A percentile compares a stretch with the other conserved stretches of the same genome.
phyloP scores from a whole-genome alignment of 176 grass and related monocot genomes.

The maize (Zea mays) region Zm-B73-REFERENCE-NAM-5.0 NC_050104.1:153728501-153729000 shows the following conservation, averaged over 20 bases:
- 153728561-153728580: conserved; percentile 89
- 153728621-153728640: conserved; percentile 75
- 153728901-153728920: neutral
- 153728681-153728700: neutral
- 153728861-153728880: neutral
- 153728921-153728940: conserved; percentile 25
- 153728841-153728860: neutral
- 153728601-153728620: conserved; percentile 73
- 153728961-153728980: conserved; percentile 6
- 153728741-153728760: conserved; percentile 11
- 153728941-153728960: neutral
- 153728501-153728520: conserved; percentile 78
- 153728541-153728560: conserved; percentile 51
- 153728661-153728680: neutral
- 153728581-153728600: conserved; percentile 81
- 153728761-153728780: neutral
- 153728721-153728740: neutral
- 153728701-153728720: neutral
- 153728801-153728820: conserved; percentile 8
- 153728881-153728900: neutral
- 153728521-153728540: conserved; percentile 74
- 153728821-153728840: neutral
- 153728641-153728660: conserved; percentile 56
- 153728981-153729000: conserved; percentile 14
- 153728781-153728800: neutral